Conservation (phyloP, 495 filamentous ascomycete species). For the Aspergillus ellipticus region DNA sequence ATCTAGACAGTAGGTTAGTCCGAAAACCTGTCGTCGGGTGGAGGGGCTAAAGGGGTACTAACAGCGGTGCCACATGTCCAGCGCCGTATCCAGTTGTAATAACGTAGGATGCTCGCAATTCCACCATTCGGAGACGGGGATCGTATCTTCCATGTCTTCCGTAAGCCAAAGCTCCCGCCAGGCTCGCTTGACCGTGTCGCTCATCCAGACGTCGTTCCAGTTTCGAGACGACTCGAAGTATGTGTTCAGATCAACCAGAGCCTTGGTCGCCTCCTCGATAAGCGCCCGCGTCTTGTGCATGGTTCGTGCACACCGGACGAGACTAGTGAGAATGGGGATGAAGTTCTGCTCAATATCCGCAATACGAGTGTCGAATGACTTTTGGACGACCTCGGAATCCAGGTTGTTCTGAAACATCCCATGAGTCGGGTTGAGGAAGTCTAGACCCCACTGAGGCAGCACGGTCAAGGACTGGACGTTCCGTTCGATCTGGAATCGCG, state of each 20-base stretch:
- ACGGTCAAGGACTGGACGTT: slow-evolving; percentile 61
- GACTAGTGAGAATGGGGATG: slow-evolving; percentile 53
- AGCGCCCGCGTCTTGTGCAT: slow-evolving; percentile 43
- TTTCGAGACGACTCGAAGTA: slow-evolving; percentile 56
- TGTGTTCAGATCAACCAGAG: slow-evolving; percentile 55
- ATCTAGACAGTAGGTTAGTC: slow-evolving; percentile 15
- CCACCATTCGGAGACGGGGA: slow-evolving; percentile 49
- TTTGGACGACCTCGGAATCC: slow-evolving; percentile 55
- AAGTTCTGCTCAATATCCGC: slow-evolving; percentile 56
- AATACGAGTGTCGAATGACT: slow-evolving; percentile 42
- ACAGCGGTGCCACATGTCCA: slow-evolving; percentile 59
- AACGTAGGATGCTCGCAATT: slow-evolving; percentile 55
- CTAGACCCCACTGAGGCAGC: slow-evolving; percentile 62
- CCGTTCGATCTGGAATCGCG: slow-evolving; percentile 60
- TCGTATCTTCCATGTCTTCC: slow-evolving; percentile 49
- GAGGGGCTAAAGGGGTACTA: neutral
- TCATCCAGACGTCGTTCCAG: slow-evolving; percentile 61
- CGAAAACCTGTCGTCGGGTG: neutral
- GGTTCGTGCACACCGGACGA: slow-evolving; percentile 54
- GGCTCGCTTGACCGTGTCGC: slow-evolving; percentile 49
- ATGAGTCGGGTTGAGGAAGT: slow-evolving; percentile 58
- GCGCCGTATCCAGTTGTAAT: slow-evolving; percentile 48
- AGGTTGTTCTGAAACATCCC: slow-evolving; percentile 59
- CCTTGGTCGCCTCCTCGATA: slow-evolving; percentile 51
- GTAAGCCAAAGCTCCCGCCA: slow-evolving; percentile 60